These are phyloP conservation scores for Cyathus striatus DNA, from an alignment of 768 basidiomycete genomes.

Conservation along the genomic window DNA sequence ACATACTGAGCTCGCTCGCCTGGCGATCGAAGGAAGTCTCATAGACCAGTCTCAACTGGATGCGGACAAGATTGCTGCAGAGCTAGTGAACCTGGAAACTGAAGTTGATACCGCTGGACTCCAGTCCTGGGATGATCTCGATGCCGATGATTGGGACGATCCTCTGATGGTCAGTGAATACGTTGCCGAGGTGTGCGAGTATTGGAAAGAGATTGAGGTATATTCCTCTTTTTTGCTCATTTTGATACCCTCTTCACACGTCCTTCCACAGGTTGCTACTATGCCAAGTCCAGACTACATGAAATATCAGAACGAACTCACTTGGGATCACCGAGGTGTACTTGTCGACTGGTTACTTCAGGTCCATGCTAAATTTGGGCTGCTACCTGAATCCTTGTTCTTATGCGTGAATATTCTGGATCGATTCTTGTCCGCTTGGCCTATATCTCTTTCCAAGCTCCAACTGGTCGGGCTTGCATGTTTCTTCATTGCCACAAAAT, in stretches of 20 bases:
- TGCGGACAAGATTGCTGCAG: constrained; percentile 32
- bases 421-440: constrained; percentile 64
- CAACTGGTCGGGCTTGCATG: constrained; percentile 89
- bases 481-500: constrained; percentile 86
- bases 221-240: too few species aligned
- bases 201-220: constrained; percentile 83
- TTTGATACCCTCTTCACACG: constrained; percentile 2
- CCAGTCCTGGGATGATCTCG: constrained; percentile 77
- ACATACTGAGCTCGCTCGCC: constrained; percentile 39
- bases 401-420: constrained; percentile 83
- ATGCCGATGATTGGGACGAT: constrained; percentile 83
- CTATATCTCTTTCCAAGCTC: constrained; percentile 76
- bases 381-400: constrained; percentile 89
- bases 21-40: constrained; percentile 5
- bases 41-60: constrained; percentile 35
- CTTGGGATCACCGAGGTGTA: constrained; percentile 86
- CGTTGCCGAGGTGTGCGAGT: constrained; percentile 81
- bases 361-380: constrained; percentile 80
- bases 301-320: constrained; percentile 74
- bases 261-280: constrained; percentile 55
- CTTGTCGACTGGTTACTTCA: constrained; percentile 94
- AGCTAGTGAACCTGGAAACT: constrained; percentile 19
- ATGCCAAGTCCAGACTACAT: constrained; percentile 86
- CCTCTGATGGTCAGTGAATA: constrained; percentile 93
- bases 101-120: constrained; percentile 32